phyloP scores from a whole-genome alignment of 345 rosid genomes.

The Salix dunnii region DNA sequence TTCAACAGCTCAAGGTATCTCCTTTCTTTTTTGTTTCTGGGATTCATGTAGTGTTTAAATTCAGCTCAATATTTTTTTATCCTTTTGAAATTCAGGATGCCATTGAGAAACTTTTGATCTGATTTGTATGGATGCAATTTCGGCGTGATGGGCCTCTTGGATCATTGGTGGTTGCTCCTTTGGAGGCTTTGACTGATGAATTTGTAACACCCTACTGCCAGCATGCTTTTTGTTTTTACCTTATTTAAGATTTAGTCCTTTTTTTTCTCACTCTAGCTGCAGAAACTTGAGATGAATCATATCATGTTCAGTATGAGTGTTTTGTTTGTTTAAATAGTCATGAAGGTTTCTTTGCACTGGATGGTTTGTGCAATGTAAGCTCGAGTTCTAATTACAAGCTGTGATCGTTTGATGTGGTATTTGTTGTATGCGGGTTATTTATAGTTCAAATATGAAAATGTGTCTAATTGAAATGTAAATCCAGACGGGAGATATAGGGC shows the following conservation, averaged over 20 bases:
- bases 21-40: not conserved
- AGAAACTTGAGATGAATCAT: not conserved
- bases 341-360: not conserved
- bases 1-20: conserved; percentile 80
- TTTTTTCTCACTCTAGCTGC: not conserved
- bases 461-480: not conserved
- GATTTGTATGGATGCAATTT: conserved; percentile 25
- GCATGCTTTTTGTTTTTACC: not conserved
- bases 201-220: conserved; percentile 3
- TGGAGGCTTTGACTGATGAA: conserved; percentile 24
- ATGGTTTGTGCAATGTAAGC: not conserved
- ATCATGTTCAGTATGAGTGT: not conserved
- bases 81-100: conserved; percentile 61
- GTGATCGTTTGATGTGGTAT: not conserved
- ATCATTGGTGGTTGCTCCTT: conserved; percentile 31
- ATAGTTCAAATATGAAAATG: not conserved
- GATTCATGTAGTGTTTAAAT: not conserved
- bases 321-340: not conserved
- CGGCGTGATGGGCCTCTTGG: conserved; percentile 94
- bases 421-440: not conserved
- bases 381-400: not conserved
- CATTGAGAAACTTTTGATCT: conserved; percentile 89
- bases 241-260: not conserved
- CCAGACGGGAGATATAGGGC: not conserved
- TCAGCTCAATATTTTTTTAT: not conserved